Conservation (phyloP, 169 alveolate genomes). For the Eimeria praecox region DNA sequence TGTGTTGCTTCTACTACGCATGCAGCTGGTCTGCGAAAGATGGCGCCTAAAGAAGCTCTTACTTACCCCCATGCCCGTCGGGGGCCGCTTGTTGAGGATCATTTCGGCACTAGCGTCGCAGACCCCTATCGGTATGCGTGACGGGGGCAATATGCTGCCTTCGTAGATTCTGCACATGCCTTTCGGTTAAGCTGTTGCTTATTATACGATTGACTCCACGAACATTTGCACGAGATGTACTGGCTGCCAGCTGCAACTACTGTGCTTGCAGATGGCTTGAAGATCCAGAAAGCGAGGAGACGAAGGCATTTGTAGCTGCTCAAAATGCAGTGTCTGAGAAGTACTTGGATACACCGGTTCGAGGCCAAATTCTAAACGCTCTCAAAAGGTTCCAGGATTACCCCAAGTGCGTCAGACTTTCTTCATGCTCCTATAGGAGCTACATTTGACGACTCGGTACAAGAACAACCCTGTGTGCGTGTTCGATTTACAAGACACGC, state of each 20-base stretch:
- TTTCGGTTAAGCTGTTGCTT: background rate
- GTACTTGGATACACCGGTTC: conserved; percentile 49
- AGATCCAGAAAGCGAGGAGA: conserved; percentile 79
- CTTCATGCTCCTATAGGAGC: background rate
- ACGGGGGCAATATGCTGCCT: background rate
- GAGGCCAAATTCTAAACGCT: background rate
- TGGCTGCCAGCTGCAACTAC: background rate
- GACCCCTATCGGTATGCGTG: conserved; percentile 61
- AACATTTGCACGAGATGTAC: background rate
- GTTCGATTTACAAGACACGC: background rate
- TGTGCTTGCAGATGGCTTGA: conserved; percentile 65
- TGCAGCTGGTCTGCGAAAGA: background rate
- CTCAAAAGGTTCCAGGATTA: conserved; percentile 58
- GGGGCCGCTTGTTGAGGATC: conserved; percentile 29
- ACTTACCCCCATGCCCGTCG: conserved; percentile 35
- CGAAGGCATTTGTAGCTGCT: conserved; percentile 66
- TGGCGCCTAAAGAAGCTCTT: conserved; percentile 8
- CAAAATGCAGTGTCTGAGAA: conserved; percentile 57
- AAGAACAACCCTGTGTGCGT: background rate
- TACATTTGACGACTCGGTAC: background rate
- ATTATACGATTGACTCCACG: background rate
- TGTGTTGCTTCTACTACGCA: background rate
- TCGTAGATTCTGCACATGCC: background rate
- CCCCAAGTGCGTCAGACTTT: conserved; percentile 8
- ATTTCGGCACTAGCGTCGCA: conserved; percentile 68